Evolutionary conservation across 169 alveolate genomes (phyloP).

Genomic region (Plasmodium relictum): DNA sequence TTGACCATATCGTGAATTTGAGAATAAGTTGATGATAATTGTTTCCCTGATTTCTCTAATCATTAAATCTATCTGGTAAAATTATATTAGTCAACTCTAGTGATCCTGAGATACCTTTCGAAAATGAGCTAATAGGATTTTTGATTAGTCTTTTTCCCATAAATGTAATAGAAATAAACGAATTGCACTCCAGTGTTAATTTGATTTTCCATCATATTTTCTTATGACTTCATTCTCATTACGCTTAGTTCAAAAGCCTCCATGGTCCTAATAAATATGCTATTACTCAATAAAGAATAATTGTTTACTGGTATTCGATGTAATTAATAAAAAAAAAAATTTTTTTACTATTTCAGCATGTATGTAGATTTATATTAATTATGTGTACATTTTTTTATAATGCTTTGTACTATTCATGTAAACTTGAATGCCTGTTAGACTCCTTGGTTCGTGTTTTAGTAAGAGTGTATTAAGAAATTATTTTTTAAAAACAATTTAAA

Average conservation of each 20-base stretch:
- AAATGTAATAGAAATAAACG: constrained; percentile 93
- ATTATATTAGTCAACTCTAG: constrained; percentile 89
- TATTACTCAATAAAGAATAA: constrained; percentile 89
- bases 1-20: constrained; percentile 83
- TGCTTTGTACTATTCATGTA: constrained; percentile 28
- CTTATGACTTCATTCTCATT: constrained; percentile 93
- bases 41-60: constrained; percentile 90
- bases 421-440: constrained; percentile 88
- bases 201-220: constrained; percentile 94
- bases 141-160: constrained; percentile 96
- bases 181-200: constrained; percentile 94
- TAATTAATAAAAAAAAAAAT: background rate
- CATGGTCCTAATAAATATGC: constrained; percentile 94
- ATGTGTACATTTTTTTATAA: constrained; percentile 76
- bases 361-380: constrained; percentile 15
- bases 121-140: constrained; percentile 95
- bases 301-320: constrained; percentile 14
- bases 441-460: constrained; percentile 97
- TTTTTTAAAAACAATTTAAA: constrained; percentile 61
- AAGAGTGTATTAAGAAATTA: constrained; percentile 88
- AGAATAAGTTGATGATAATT: constrained; percentile 90
- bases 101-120: constrained; percentile 95
- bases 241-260: constrained; percentile 95
- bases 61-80: constrained; percentile 92
- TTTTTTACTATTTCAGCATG: background rate